A percentile compares a stretch with the other conserved stretches of the same genome.
These are phyloP conservation scores for Cladosporium velox DNA, from an alignment of 2,329 filamentous ascomycete genomes.

Conservation along the genomic window DNA sequence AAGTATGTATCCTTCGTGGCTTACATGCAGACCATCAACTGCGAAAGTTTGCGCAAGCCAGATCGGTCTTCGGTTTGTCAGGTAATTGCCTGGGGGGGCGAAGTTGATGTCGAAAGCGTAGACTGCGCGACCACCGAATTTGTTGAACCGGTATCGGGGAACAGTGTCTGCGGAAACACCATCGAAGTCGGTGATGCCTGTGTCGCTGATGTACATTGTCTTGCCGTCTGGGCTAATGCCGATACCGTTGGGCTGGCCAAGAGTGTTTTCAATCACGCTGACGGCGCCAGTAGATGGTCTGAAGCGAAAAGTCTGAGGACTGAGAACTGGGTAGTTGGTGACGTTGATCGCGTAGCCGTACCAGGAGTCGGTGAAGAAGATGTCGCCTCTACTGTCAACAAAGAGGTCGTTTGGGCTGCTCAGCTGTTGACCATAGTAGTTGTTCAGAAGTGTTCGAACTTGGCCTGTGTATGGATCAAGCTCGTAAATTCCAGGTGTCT, in stretches of 20 bases:
- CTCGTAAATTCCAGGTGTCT: slow-evolving; percentile 45
- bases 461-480: slow-evolving; percentile 48
- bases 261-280: slow-evolving; percentile 44
- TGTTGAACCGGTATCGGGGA: slow-evolving; percentile 23
- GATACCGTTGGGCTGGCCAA: slow-evolving; percentile 49
- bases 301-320: slow-evolving; percentile 45
- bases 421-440: slow-evolving; percentile 51
- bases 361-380: slow-evolving; percentile 53
- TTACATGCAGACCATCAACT: slow-evolving; percentile 28
- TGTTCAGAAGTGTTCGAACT: slow-evolving; percentile 47
- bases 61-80: slow-evolving; percentile 27
- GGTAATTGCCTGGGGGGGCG: slow-evolving; percentile 23
- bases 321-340: slow-evolving; percentile 23
- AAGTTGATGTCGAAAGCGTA: slow-evolving; percentile 28
- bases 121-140: slow-evolving; percentile 23
- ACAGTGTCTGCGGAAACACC: slow-evolving; percentile 12
- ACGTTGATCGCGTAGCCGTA: slow-evolving; percentile 28
- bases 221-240: slow-evolving; percentile 47
- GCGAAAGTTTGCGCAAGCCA: slow-evolving; percentile 25
- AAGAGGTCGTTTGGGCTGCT: slow-evolving; percentile 47
- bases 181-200: slow-evolving; percentile 27
- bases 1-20: slow-evolving; percentile 26
- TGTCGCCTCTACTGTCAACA: slow-evolving; percentile 46
- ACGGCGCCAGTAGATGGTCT: slow-evolving; percentile 44
- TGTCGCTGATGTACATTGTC: slow-evolving; percentile 50